Percentiles rank a stretch among this genome's conserved stretches.
Evolutionary conservation across 441 rosid genomes (phyloP).

Genomic region (Populus hybrid): DNA sequence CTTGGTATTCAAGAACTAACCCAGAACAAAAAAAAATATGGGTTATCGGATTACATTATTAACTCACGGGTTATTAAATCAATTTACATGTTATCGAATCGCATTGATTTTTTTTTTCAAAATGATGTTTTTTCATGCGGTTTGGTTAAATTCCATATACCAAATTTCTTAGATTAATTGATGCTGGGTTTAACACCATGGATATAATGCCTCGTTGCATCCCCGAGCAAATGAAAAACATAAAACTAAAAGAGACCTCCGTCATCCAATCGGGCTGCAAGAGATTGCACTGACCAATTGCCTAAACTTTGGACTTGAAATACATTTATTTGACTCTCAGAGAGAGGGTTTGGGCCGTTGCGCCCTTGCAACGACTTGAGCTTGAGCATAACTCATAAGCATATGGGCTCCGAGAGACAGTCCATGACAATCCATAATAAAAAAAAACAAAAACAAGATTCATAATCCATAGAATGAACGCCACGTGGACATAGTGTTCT

Average conservation of each 20-base stretch:
- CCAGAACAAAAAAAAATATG: no score
- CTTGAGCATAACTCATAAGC: not conserved
- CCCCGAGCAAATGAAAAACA: not conserved
- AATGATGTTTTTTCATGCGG: no score
- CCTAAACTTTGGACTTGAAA: not conserved
- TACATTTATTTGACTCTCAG: not conserved
- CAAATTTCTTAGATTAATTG: no score
- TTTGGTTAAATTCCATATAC: no score
- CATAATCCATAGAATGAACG: not conserved
- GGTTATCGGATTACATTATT: no score
- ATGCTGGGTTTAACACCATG: no score
- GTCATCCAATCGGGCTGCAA: not conserved
- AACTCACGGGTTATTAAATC: no score
- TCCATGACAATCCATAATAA: not conserved
- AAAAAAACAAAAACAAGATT: not conserved
- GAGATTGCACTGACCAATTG: not conserved
- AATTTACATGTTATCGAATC: no score
- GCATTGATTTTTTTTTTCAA: no score
- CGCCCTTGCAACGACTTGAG: not conserved
- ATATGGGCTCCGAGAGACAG: not conserved
- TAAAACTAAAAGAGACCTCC: not conserved
- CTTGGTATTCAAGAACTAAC: no score
- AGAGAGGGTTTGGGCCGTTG: not conserved
- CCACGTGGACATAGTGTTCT: slow-evolving; percentile 34
- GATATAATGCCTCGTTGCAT: not conserved